Conservation (phyloP, 495 filamentous ascomycete species). For the Aspergillus haitiensis region DNA sequence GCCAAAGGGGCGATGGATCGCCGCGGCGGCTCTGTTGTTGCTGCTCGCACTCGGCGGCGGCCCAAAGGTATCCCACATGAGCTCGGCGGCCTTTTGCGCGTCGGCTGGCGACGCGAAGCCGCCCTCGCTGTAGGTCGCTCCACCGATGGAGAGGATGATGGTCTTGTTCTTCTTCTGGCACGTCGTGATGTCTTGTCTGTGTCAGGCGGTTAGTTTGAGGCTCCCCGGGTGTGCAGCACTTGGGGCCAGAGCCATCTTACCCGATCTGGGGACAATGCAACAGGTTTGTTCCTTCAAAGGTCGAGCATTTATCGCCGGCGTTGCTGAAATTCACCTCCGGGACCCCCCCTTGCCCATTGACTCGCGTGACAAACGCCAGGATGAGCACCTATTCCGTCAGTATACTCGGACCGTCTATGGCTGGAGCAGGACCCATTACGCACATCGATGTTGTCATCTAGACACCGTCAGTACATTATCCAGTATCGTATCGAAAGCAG, state of each 20-base stretch:
- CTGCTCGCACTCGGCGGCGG: constrained; percentile 31
- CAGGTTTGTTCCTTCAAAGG: constrained; percentile 56
- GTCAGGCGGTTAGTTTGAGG: constrained; percentile 24
- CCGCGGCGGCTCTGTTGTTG: background rate
- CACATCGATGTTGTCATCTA: constrained; percentile 38
- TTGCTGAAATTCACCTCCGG: constrained; percentile 63
- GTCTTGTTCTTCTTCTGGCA: constrained; percentile 67
- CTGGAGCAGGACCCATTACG: background rate
- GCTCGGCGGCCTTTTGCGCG: constrained; percentile 56
- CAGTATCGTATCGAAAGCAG: constrained; percentile 32
- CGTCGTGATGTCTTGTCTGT: constrained; percentile 55
- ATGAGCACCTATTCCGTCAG: constrained; percentile 51
- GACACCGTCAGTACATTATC: too few species aligned
- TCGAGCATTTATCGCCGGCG: constrained; percentile 56
- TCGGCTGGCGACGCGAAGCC: constrained; percentile 55
- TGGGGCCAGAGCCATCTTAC: constrained; percentile 34
- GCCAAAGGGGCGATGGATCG: constrained; percentile 61
- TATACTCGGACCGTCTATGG: background rate
- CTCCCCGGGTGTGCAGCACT: too few species aligned
- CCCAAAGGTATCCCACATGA: constrained; percentile 70
- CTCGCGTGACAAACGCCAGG: constrained; percentile 59
- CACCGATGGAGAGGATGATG: constrained; percentile 67
- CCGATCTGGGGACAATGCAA: constrained; percentile 63
- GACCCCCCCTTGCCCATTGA: constrained; percentile 50
- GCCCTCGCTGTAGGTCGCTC: constrained; percentile 60